These are phyloP conservation scores for Hansfordia pulvinata DNA, from an alignment of 2,329 filamentous ascomycete species.

Conservation along the genomic window DNA sequence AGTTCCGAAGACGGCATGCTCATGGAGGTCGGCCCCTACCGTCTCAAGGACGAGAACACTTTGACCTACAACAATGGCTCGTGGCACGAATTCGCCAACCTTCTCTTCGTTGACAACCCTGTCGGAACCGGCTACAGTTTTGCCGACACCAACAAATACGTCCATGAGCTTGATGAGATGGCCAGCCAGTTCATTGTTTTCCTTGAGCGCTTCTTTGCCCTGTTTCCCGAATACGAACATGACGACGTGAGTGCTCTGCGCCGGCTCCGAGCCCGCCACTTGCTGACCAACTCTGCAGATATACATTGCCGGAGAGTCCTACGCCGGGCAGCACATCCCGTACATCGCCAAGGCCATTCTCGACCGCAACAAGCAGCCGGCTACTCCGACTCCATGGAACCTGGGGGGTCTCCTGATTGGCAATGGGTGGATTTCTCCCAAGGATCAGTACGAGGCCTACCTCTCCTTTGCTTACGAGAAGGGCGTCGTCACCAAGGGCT, in stretches of 20 bases:
- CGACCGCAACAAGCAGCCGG: conserved; percentile 61
- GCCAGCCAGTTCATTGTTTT: conserved; percentile 78
- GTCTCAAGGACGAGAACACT: conserved; percentile 59
- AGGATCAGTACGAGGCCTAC: conserved; percentile 82
- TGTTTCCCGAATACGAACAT: conserved; percentile 83
- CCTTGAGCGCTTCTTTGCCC: conserved; percentile 75
- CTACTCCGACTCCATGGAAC: conserved; percentile 49
- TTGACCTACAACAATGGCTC: conserved; percentile 81
- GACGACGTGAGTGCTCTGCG: conserved; percentile 62
- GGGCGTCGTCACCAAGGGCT: conserved; percentile 56
- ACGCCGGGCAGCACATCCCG: conserved; percentile 91
- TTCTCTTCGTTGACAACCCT: conserved; percentile 94
- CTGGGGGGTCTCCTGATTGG: conserved; percentile 81
- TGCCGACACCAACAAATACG: conserved; percentile 75
- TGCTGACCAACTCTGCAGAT: conserved; percentile 38
- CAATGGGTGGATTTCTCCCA: conserved; percentile 92
- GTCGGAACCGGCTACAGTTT: conserved; percentile 96
- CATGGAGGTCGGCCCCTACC: conserved; percentile 93
- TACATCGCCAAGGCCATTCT: conserved; percentile 90
- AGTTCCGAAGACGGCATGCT: conserved; percentile 93
- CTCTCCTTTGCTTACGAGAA: conserved; percentile 68
- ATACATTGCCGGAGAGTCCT: conserved; percentile 92
- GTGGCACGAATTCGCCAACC: conserved; percentile 96
- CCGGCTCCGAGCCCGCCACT: not conserved
- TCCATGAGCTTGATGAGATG: conserved; percentile 81